Evolutionary conservation across 805 yeast genomes (phyloP).

Genomic region (Lachancea cidri): DNA sequence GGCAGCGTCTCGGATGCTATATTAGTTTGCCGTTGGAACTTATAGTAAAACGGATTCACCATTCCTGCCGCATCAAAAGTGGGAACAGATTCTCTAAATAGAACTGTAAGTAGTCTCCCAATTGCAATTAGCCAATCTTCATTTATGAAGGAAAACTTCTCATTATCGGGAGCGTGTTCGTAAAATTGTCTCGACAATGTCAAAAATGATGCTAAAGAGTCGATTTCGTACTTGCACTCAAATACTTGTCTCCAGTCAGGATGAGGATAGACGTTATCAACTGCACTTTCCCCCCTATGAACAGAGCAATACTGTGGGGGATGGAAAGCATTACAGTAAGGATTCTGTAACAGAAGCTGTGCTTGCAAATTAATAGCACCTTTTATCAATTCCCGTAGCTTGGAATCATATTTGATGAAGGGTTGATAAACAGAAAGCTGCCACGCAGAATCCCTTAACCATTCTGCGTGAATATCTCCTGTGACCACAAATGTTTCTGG

Average conservation of each 20-base stretch:
- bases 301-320: slow-evolving; percentile 55
- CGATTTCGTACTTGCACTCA: slow-evolving; percentile 88
- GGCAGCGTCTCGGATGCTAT: slow-evolving; percentile 79
- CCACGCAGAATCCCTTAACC: slow-evolving; percentile 85
- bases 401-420: slow-evolving; percentile 46
- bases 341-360: slow-evolving; percentile 51
- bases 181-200: slow-evolving; percentile 70
- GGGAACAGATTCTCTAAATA: slow-evolving; percentile 57
- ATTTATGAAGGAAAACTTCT: slow-evolving; percentile 38
- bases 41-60: slow-evolving; percentile 47
- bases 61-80: slow-evolving; percentile 45
- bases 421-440: slow-evolving; percentile 74
- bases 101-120: slow-evolving; percentile 44
- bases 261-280: slow-evolving; percentile 61
- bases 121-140: slow-evolving; percentile 56
- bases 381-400: slow-evolving; percentile 46
- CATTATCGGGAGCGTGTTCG: slow-evolving; percentile 45
- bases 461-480: slow-evolving; percentile 91
- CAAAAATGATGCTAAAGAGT: slow-evolving; percentile 76
- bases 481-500: slow-evolving; percentile 78
- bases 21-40: slow-evolving; percentile 68
- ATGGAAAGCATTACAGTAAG: slow-evolving; percentile 90
- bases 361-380: slow-evolving; percentile 86
- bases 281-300: slow-evolving; percentile 44
- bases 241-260: slow-evolving; percentile 71